Evolutionary conservation across 2,329 filamentous ascomycete species (phyloP).

Genomic region (Raffaelea arxii): DNA sequence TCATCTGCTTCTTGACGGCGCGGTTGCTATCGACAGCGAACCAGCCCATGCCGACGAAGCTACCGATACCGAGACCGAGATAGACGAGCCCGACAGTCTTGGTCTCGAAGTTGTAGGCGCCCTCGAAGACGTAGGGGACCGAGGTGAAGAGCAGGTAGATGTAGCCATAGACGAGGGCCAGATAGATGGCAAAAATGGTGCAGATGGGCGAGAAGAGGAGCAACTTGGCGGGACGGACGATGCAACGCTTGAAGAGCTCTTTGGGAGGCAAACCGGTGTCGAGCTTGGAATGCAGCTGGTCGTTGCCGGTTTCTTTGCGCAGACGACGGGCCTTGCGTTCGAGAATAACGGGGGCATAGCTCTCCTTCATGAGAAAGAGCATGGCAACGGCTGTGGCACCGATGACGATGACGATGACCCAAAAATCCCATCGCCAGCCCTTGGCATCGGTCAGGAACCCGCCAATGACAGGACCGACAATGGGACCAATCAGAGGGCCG

Average conservation of each 20-base stretch:
- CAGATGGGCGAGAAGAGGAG: slow-evolving; percentile 32
- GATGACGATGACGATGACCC: slow-evolving; percentile 31
- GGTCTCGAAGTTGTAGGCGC: slow-evolving; percentile 42
- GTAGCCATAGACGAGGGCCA: slow-evolving; percentile 23
- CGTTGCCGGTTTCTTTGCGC: slow-evolving; percentile 40
- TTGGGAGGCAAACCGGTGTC: slow-evolving; percentile 28
- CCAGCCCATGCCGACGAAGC: slow-evolving; percentile 36
- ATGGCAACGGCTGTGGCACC: slow-evolving; percentile 25
- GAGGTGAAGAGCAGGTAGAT: slow-evolving; percentile 50
- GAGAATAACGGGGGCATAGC: slow-evolving; percentile 37
- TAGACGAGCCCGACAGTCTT: slow-evolving; percentile 41
- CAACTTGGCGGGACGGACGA: slow-evolving; percentile 24
- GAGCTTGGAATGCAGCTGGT: slow-evolving; percentile 43
- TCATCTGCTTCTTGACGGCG: slow-evolving; percentile 12
- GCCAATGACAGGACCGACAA: slow-evolving; percentile 35
- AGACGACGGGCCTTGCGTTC: slow-evolving; percentile 30
- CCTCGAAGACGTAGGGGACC: slow-evolving; percentile 44
- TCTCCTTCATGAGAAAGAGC: slow-evolving; percentile 33
- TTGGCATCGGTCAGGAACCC: slow-evolving; percentile 29
- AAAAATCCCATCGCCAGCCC: slow-evolving; percentile 42
- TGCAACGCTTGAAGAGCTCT: neutral
- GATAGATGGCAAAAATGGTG: neutral
- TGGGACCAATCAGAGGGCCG: slow-evolving; percentile 35
- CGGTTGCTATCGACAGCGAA: slow-evolving; percentile 38
- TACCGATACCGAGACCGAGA: too few species aligned